A percentile compares a stretch with the other conserved stretches of the same genome.
These are phyloP conservation scores for Vanilla planifolia DNA, from an alignment of 106 monocot genomes.

Conservation along the genomic window DNA sequence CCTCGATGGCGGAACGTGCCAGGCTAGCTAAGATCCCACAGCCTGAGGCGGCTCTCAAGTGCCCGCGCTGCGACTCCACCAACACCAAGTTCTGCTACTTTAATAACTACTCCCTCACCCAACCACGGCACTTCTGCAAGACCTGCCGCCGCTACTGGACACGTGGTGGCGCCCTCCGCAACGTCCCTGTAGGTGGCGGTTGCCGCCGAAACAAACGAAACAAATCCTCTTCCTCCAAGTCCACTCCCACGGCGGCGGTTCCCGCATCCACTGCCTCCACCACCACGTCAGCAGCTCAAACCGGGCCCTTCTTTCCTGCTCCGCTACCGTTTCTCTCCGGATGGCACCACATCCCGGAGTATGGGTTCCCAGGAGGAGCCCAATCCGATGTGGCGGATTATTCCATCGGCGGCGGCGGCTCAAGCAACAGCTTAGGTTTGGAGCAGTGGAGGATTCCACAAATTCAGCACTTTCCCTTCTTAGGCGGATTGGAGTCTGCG, in stretches of 20 bases:
- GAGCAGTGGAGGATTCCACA: constrained; percentile 40
- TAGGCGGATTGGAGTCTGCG: constrained; percentile 22
- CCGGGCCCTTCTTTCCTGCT: constrained; percentile 3
- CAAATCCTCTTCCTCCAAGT: constrained; percentile 6
- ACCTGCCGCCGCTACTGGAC: constrained; percentile 78
- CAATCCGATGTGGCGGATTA: too few relatives aligned
- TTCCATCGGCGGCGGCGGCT: too few relatives aligned
- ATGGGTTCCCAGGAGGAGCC: constrained; percentile 13
- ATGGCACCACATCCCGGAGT: constrained; percentile 27
- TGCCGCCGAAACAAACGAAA: constrained; percentile 66
- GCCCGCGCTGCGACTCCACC: constrained; percentile 47
- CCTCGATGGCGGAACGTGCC: constrained; percentile 55
- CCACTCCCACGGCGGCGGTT: constrained; percentile 3
- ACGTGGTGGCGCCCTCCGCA: constrained; percentile 48
- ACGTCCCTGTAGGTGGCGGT: constrained; percentile 65
- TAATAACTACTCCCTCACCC: constrained; percentile 56
- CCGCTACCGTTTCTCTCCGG: constrained; percentile 31
- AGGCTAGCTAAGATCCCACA: constrained; percentile 51
- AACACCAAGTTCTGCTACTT: constrained; percentile 66
- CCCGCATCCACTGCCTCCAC: constrained; percentile 12
- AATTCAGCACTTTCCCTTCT: constrained; percentile 35
- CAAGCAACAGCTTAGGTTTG: constrained; percentile 6
- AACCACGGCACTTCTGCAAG: constrained; percentile 77
- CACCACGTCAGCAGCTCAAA: too few relatives aligned
- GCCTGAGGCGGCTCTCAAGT: constrained; percentile 47